Conservation (phyloP, 169 alveolate genomes). For the Plasmodium blacklocki region DNA sequence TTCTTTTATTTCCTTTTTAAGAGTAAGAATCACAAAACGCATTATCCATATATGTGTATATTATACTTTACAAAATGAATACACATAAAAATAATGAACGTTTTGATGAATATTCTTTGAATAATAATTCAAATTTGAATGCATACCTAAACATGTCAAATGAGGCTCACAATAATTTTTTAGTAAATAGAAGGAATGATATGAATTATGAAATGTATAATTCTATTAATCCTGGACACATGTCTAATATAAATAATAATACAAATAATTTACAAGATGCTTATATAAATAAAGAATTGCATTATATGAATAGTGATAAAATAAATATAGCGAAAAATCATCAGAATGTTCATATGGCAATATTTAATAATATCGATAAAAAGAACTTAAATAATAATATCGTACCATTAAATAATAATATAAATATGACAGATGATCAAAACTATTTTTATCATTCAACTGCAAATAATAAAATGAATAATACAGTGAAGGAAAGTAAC, state of each 20-base stretch:
- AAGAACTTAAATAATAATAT: neutral
- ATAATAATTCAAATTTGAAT: neutral
- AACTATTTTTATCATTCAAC: conserved; percentile 31
- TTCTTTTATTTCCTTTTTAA: too few species aligned
- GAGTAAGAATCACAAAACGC: too few species aligned
- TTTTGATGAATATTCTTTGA: conserved; percentile 7
- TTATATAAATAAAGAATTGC: conserved; percentile 7
- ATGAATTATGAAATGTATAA: conserved; percentile 14
- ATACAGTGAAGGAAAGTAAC: conserved; percentile 11
- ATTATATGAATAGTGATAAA: neutral
- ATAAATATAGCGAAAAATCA: neutral
- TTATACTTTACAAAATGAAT: neutral
- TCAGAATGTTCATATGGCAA: neutral
- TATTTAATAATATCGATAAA: neutral
- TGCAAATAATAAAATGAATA: conserved; percentile 14
- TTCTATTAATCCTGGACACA: neutral
- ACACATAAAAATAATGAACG: conserved; percentile 7
- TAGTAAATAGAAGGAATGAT: neutral
- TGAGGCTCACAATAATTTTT: conserved; percentile 3
- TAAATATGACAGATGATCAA: conserved; percentile 24
- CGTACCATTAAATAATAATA: neutral
- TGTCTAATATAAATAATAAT: neutral
- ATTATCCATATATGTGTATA: conserved; percentile 6
- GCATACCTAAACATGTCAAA: conserved; percentile 7
- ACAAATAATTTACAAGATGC: neutral